phyloP scores from a whole-genome alignment of 495 filamentous ascomycete genomes.

The Amorphotheca resinae region DNA sequence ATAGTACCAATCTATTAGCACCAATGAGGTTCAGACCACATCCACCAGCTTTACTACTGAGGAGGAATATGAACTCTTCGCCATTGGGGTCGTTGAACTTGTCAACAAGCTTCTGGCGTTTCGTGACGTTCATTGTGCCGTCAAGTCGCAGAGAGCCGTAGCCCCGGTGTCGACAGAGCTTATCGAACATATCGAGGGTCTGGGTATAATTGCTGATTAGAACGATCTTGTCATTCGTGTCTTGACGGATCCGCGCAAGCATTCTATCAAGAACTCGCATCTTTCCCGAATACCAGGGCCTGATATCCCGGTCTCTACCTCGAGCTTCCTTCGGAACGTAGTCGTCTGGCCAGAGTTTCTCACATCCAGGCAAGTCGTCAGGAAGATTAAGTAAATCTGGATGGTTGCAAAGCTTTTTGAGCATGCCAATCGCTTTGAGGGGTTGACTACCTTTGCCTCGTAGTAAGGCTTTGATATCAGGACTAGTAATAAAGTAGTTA shows the following conservation, averaged over 20 bases:
- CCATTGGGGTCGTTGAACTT: constrained; percentile 95
- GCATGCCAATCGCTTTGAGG: constrained; percentile 85
- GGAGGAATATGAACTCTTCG: constrained; percentile 82
- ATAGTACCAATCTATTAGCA: constrained; percentile 90
- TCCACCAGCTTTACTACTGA: constrained; percentile 93
- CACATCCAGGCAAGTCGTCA: constrained; percentile 76
- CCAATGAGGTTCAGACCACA: constrained; percentile 97
- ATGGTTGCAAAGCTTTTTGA: constrained; percentile 99
- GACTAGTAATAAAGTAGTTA: constrained; percentile 91
- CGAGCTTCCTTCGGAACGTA: constrained; percentile 78
- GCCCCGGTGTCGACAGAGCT: constrained; percentile 67
- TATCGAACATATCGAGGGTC: constrained; percentile 90
- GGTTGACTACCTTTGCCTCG: constrained; percentile 93
- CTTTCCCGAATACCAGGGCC: constrained; percentile 94
- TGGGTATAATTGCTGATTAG: constrained; percentile 97
- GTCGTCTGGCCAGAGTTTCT: constrained; percentile 73
- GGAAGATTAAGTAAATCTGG: constrained; percentile 83
- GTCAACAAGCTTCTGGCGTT: constrained; percentile 93
- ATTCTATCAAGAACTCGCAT: constrained; percentile 98
- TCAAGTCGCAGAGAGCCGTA: constrained; percentile 88
- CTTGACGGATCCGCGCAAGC: constrained; percentile 89
- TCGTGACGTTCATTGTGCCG: constrained; percentile 94
- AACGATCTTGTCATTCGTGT: constrained; percentile 99
- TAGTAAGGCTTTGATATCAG: constrained; percentile 84
- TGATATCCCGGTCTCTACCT: constrained; percentile 83